phyloP scores from a whole-genome alignment of 208 protist genomes.

The Sergeia podlipaevii region DNA sequence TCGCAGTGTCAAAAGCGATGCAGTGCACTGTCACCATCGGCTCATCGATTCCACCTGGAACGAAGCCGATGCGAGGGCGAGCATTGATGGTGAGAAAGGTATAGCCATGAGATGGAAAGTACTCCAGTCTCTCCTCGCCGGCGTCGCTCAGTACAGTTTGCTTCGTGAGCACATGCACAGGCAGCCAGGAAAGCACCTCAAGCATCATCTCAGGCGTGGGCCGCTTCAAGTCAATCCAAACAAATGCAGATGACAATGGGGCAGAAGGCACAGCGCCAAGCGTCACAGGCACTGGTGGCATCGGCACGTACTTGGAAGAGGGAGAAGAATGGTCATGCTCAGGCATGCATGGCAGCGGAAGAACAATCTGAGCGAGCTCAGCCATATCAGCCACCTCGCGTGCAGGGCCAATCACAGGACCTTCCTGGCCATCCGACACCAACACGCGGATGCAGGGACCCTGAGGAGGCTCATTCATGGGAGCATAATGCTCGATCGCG shows the following conservation, averaged over 20 bases:
- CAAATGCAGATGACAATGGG: background rate
- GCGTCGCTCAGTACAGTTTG: slow-evolving; percentile 12
- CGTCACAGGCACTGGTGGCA: background rate
- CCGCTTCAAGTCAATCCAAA: slow-evolving; percentile 34
- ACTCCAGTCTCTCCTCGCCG: slow-evolving; percentile 34
- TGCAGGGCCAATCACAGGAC: too few species aligned
- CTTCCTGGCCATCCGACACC: too few species aligned
- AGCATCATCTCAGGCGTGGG: slow-evolving; percentile 13
- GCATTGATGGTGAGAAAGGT: slow-evolving; percentile 30
- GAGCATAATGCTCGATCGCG: too few species aligned
- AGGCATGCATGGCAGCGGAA: background rate
- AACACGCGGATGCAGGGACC: too few species aligned
- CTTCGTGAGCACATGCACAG: slow-evolving; percentile 33
- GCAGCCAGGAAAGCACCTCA: slow-evolving; percentile 34
- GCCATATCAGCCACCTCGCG: too few species aligned
- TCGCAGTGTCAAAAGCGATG: background rate
- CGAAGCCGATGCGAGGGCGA: too few species aligned
- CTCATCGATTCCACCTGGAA: too few species aligned
- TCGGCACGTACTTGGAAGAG: slow-evolving; percentile 2
- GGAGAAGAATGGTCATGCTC: background rate
- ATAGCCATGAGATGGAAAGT: slow-evolving; percentile 55
- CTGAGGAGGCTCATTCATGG: too few species aligned
- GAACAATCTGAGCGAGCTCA: too few species aligned
- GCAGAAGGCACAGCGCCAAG: background rate
- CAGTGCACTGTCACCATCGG: slow-evolving; percentile 7